phyloP scores from a whole-genome alignment of 2,329 filamentous ascomycete genomes.

The Stagonosporopsis rhizophila region DNA sequence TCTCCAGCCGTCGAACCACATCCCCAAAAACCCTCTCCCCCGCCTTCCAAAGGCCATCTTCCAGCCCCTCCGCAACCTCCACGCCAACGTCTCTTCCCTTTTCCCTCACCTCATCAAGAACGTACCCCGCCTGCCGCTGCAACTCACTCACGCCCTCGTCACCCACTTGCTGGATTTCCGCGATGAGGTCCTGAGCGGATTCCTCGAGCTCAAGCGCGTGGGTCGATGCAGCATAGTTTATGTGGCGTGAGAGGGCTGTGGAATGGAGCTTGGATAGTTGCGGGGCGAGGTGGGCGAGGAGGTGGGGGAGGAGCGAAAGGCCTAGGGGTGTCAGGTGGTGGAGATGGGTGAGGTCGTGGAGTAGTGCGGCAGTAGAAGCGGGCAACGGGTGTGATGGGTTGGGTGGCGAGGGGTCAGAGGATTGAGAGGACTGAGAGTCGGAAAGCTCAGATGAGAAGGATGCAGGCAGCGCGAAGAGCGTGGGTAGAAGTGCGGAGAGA shows the following conservation, averaged over 20 bases:
- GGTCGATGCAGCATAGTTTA: neutral
- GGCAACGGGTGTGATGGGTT: neutral
- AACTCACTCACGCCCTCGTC: neutral
- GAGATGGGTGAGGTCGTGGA: neutral
- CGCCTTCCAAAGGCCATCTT: neutral
- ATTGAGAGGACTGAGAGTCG: neutral
- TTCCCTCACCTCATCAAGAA: neutral
- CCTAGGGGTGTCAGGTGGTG: neutral
- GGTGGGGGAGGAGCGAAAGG: neutral
- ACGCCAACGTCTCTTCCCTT: neutral
- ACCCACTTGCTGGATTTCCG: neutral
- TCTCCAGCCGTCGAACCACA: neutral
- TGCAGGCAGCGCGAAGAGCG: neutral
- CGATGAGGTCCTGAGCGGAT: neutral
- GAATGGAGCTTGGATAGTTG: conserved; percentile 4
- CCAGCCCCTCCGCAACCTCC: neutral
- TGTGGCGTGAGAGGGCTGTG: neutral
- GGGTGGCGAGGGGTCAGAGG: neutral
- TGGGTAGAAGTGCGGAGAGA: neutral
- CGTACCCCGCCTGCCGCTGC: neutral
- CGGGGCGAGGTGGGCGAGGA: neutral
- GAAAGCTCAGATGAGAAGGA: neutral
- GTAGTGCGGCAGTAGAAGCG: neutral
- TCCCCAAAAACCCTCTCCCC: neutral
- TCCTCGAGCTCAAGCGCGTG: neutral